Evolutionary conservation across 257 asterid genomes (phyloP).

Genomic region (Gentiana dahurica): DNA sequence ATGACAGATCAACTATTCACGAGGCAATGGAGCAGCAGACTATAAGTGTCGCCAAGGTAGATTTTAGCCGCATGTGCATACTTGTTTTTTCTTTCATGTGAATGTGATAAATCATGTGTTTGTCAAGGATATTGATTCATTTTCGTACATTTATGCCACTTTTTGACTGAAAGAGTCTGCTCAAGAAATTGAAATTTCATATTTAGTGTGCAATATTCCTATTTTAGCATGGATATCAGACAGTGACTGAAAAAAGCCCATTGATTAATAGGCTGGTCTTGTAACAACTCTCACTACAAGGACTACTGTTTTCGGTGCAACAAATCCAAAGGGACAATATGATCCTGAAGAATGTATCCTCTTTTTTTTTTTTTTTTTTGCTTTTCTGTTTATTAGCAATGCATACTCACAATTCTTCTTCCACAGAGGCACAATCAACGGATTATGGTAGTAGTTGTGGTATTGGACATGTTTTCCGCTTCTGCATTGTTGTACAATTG

Average conservation of each 20-base stretch:
- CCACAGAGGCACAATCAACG: no score
- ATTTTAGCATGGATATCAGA: no score
- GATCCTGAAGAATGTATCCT: constrained; percentile 93
- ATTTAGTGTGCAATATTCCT: no score
- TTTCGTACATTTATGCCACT: no score
- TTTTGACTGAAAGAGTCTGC: no score
- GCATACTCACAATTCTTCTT: no score
- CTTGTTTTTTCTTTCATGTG: not conserved
- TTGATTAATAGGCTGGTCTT: constrained; percentile 79
- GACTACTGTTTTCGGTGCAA: constrained; percentile 91
- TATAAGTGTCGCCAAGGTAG: constrained; percentile 98
- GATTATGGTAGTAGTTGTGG: no score
- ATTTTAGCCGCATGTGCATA: not conserved
- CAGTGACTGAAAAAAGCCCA: not conserved
- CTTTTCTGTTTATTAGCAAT: not conserved
- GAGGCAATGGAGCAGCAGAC: constrained; percentile 99
- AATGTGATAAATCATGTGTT: not conserved
- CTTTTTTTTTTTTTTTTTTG: not conserved
- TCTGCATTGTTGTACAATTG: constrained; percentile 7
- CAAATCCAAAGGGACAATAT: constrained; percentile 97
- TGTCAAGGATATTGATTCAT: no score
- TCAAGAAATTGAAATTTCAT: no score
- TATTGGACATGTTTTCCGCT: no score
- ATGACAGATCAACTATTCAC: constrained; percentile 95
- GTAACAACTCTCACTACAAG: constrained; percentile 94